A percentile compares a stretch with the other conserved stretches of the same genome.
These are phyloP conservation scores for Cavenderia fasciculata DNA, from an alignment of 78 protist genomes.

Conservation along the genomic window DNA sequence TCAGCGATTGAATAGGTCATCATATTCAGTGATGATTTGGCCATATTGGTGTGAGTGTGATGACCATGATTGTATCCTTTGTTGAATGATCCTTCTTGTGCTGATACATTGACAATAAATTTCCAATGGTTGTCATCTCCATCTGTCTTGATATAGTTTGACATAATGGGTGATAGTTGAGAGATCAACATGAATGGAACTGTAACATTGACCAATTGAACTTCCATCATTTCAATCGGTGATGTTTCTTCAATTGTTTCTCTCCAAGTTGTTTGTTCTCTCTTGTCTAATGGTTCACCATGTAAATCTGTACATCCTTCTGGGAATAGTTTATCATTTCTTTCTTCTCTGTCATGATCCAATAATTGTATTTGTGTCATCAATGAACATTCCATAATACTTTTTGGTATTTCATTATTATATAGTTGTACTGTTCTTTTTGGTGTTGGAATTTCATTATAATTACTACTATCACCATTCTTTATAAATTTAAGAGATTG, in stretches of 20 bases:
- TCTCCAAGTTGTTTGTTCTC: constrained; percentile 65
- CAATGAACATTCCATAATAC: neutral
- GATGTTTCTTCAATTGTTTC: constrained; percentile 77
- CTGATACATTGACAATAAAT: constrained; percentile 91
- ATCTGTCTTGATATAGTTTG: neutral
- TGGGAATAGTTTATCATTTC: constrained; percentile 14
- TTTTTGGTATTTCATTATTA: constrained; percentile 2
- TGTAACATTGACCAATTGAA: constrained; percentile 68
- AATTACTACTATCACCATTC: too few relatives aligned
- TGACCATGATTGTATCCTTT: constrained; percentile 78
- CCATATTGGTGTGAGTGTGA: constrained; percentile 99
- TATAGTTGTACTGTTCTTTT: too few relatives aligned
- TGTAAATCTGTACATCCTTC: constrained; percentile 36
- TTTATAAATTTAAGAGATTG: too few relatives aligned
- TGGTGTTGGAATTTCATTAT: too few relatives aligned
- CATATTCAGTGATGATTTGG: constrained; percentile 96
- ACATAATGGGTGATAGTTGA: constrained; percentile 53
- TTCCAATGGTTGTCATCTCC: constrained; percentile 3
- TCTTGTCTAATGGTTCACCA: constrained; percentile 85
- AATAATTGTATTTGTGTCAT: constrained; percentile 1
- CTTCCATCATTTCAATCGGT: constrained; percentile 76
- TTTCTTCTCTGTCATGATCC: neutral
- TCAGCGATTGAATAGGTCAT: constrained; percentile 90
- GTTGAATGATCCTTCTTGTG: constrained; percentile 63
- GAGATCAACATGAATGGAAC: constrained; percentile 84